Conservation (phyloP, 345 rosid genomes). For the Lumnitzera littorea region DNA sequence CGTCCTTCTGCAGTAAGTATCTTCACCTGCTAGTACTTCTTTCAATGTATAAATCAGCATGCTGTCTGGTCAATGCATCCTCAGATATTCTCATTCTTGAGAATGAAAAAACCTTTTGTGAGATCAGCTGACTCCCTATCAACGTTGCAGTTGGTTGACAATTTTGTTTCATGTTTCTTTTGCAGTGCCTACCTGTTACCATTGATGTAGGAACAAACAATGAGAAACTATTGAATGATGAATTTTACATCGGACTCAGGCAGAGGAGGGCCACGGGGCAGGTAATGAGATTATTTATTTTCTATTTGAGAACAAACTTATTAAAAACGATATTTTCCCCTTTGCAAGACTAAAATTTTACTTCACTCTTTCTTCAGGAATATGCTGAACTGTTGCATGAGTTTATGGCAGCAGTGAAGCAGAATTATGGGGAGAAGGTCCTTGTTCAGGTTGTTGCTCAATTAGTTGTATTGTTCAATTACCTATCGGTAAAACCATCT, state of each 20-base stretch:
- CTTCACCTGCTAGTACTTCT: not conserved
- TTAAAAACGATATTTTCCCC: not conserved
- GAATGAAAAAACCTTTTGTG: not conserved
- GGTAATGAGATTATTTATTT: slow-evolving; percentile 26
- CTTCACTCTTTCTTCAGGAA: slow-evolving; percentile 41
- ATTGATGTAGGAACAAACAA: slow-evolving; percentile 99
- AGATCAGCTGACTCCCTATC: not conserved
- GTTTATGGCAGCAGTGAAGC: slow-evolving; percentile 95
- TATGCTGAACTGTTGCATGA: slow-evolving; percentile 87
- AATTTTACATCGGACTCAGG: slow-evolving; percentile 91
- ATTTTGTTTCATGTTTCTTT: slow-evolving; percentile 1
- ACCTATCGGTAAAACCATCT: not conserved
- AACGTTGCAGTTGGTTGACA: not conserved
- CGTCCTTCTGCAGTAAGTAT: slow-evolving; percentile 89
- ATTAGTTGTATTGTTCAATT: not conserved
- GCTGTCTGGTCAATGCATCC: not conserved
- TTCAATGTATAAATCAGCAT: not conserved
- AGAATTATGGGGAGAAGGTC: slow-evolving; percentile 89
- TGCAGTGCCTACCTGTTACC: slow-evolving; percentile 92
- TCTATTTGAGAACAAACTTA: not conserved
- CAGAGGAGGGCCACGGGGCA: slow-evolving; percentile 94
- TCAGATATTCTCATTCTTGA: not conserved
- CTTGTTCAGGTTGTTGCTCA: slow-evolving; percentile 63
- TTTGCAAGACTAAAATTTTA: slow-evolving; percentile 3
- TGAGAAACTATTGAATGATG: slow-evolving; percentile 76